A percentile compares a stretch with the other conserved stretches of the same genome.
These are phyloP conservation scores for Pestalotiopsis sp. DNA, from an alignment of 2,329 filamentous ascomycete species.

Conservation along the genomic window DNA sequence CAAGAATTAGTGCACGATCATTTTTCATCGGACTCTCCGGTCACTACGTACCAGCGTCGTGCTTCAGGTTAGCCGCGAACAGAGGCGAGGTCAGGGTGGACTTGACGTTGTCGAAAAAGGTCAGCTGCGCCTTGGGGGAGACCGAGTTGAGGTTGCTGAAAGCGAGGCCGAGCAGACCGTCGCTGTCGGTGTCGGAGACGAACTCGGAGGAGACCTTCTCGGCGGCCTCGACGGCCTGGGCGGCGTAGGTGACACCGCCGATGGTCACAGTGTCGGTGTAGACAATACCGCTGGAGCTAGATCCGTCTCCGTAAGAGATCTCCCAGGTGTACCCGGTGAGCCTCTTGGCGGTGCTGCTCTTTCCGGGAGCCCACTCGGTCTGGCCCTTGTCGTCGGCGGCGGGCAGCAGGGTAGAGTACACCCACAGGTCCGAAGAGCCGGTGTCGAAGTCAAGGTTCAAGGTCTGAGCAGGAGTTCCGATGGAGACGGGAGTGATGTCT, in stretches of 20 bases:
- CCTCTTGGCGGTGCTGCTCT: slow-evolving; percentile 22
- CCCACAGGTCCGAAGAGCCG: slow-evolving; percentile 31
- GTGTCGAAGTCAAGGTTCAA: slow-evolving; percentile 31
- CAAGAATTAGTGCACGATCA: not conserved
- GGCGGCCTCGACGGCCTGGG: slow-evolving; percentile 26
- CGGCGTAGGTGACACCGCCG: slow-evolving; percentile 18
- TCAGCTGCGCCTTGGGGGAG: slow-evolving; percentile 18
- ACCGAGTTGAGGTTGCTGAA: slow-evolving; percentile 25
- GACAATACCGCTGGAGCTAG: slow-evolving; percentile 29
- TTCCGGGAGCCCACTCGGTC: slow-evolving; percentile 23
- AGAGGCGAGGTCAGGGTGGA: slow-evolving; percentile 22
- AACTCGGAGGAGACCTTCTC: slow-evolving; percentile 23
- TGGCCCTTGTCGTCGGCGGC: slow-evolving; percentile 22
- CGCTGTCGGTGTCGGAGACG: slow-evolving; percentile 21
- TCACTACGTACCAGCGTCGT: slow-evolving; percentile 10
- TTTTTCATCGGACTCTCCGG: not conserved
- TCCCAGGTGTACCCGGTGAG: slow-evolving; percentile 21
- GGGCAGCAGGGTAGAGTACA: slow-evolving; percentile 24
- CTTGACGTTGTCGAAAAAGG: slow-evolving; percentile 26
- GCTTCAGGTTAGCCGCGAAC: slow-evolving; percentile 28
- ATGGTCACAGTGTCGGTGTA: slow-evolving; percentile 26
- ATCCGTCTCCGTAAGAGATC: slow-evolving; percentile 28
- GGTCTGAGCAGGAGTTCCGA: slow-evolving; percentile 27
- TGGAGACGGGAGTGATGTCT: slow-evolving; percentile 20
- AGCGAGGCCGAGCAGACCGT: slow-evolving; percentile 26